phyloP scores from a whole-genome alignment of 2,329 filamentous ascomycete genomes.

The Alternaria tenuissima region DNA sequence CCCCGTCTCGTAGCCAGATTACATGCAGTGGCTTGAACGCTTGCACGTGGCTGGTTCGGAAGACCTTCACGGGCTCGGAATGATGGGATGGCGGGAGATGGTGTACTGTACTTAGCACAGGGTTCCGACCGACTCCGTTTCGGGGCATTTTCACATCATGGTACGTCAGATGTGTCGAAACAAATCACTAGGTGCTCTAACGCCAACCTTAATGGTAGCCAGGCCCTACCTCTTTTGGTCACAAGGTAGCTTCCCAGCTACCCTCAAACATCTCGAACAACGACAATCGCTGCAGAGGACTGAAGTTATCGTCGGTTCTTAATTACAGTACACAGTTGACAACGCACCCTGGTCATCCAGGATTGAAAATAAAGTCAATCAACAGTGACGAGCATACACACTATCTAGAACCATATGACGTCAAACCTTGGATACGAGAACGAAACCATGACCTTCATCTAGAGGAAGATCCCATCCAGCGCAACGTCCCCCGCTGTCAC shows the following conservation, averaged over 20 bases:
- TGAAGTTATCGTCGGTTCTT: neutral
- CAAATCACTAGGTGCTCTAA: constrained; percentile 8
- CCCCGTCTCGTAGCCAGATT: neutral
- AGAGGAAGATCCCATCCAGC: neutral
- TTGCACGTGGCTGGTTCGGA: neutral
- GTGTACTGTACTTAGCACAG: constrained; percentile 2
- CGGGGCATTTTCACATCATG: constrained; percentile 11
- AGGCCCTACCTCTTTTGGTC: neutral
- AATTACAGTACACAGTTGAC: neutral
- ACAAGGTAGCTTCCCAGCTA: neutral
- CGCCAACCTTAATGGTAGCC: constrained; percentile 9
- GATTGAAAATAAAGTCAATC: neutral
- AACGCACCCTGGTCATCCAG: neutral
- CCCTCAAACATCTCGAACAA: constrained; percentile 2
- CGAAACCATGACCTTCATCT: neutral
- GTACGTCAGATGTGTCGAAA: constrained; percentile 20
- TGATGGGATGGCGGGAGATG: neutral
- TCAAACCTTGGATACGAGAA: neutral
- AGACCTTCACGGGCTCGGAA: neutral
- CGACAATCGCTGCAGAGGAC: constrained; percentile 3
- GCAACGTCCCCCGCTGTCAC: constrained; percentile 16
- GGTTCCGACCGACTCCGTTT: constrained; percentile 3
- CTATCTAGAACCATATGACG: neutral
- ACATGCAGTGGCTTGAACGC: constrained; percentile 1
- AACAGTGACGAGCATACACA: neutral